A percentile compares a stretch with the other conserved stretches of the same genome.
These are phyloP conservation scores for Kalmusia sp. DNA, from an alignment of 2,329 filamentous ascomycete genomes.

Conservation along the genomic window DNA sequence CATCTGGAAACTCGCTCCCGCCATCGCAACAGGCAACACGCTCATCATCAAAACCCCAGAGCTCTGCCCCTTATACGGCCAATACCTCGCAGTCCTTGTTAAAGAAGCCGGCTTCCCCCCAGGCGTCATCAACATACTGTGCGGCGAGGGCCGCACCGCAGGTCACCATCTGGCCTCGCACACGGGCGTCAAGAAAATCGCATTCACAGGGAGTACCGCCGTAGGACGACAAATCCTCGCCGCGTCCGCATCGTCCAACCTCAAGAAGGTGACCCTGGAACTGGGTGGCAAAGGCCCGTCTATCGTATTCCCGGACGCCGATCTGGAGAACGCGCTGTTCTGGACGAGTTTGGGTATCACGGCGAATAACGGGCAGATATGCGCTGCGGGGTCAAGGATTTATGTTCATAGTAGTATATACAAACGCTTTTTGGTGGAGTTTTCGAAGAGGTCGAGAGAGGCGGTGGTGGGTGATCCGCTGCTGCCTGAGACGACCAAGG, in stretches of 20 bases:
- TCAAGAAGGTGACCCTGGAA: slow-evolving; percentile 65
- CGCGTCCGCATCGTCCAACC: slow-evolving; percentile 64
- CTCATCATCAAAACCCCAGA: slow-evolving; percentile 61
- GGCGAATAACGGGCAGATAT: slow-evolving; percentile 64
- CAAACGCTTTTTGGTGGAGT: slow-evolving; percentile 57
- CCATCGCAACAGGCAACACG: slow-evolving; percentile 61
- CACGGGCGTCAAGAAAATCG: slow-evolving; percentile 72
- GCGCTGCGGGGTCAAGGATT: slow-evolving; percentile 61
- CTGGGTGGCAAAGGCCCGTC: slow-evolving; percentile 63
- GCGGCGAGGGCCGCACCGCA: slow-evolving; percentile 65
- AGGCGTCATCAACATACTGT: slow-evolving; percentile 65
- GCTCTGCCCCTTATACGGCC: slow-evolving; percentile 60
- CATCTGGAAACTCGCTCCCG: slow-evolving; percentile 58
- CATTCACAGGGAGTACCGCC: slow-evolving; percentile 75
- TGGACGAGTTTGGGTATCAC: slow-evolving; percentile 66
- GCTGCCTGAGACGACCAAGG: slow-evolving; percentile 47
- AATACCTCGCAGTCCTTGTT: slow-evolving; percentile 64
- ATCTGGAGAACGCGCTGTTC: slow-evolving; percentile 63
- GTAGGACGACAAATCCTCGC: slow-evolving; percentile 77
- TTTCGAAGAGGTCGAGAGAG: slow-evolving; percentile 66
- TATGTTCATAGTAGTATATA: slow-evolving; percentile 39
- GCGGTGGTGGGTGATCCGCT: slow-evolving; percentile 62
- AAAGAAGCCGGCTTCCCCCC: slow-evolving; percentile 65
- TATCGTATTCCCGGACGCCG: slow-evolving; percentile 61
- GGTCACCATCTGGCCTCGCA: slow-evolving; percentile 69